Percentiles rank a stretch among this genome's conserved stretches.
Evolutionary conservation across 495 filamentous ascomycete species (phyloP).

Genomic region (Neurospora tetraspora): DNA sequence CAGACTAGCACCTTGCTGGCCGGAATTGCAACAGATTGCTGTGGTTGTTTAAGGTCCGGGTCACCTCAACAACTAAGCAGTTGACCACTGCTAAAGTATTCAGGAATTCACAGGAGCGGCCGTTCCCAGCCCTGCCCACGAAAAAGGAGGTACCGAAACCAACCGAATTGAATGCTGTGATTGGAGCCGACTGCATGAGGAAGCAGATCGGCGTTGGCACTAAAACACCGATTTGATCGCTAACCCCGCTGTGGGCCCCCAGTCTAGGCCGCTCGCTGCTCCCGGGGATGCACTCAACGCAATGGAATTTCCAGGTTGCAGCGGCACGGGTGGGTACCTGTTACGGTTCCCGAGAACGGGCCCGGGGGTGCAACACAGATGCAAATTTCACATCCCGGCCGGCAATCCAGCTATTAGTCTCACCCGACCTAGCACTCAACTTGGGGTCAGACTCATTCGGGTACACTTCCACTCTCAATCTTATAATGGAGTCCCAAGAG

Average conservation of each 20-base stretch:
- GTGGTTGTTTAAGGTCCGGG: no score
- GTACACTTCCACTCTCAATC: not conserved
- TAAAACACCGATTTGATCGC: not conserved
- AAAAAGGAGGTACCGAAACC: not conserved
- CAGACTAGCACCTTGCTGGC: not conserved
- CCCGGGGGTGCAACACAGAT: not conserved
- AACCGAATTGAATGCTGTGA: not conserved
- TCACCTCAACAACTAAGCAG: not conserved
- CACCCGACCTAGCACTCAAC: not conserved
- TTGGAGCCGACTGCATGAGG: not conserved
- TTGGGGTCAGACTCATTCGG: not conserved
- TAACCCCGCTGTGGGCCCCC: not conserved
- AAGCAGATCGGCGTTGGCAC: not conserved
- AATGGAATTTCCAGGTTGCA: not conserved
- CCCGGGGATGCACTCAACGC: not conserved
- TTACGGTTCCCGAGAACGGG: not conserved
- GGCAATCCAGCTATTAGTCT: not conserved
- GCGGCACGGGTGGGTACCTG: not conserved
- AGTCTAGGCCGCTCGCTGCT: not conserved
- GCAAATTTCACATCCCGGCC: not conserved
- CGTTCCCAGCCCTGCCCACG: not conserved
- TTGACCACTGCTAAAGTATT: not conserved
- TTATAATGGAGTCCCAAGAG: conserved; percentile 14
- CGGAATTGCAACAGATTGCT: not conserved
- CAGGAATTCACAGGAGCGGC: not conserved